phyloP scores from a whole-genome alignment of 2,329 filamentous ascomycete genomes.

The Magnaporthiopsis poae region DNA sequence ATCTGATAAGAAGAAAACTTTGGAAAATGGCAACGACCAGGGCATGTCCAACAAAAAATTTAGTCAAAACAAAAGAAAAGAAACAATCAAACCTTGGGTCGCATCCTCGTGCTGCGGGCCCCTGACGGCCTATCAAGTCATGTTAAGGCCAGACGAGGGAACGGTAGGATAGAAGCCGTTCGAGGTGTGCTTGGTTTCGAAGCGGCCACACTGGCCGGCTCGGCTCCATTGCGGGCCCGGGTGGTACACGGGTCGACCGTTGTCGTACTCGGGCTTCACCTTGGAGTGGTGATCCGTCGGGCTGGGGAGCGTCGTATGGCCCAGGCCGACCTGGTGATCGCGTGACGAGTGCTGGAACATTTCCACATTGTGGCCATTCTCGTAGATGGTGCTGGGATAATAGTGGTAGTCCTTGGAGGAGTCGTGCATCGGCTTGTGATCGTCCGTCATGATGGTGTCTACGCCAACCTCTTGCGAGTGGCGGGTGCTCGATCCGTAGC shows the following conservation, averaged over 20 bases:
- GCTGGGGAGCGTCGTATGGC: slow-evolving; percentile 9
- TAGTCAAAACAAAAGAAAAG: background rate
- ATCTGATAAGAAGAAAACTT: background rate
- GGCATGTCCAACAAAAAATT: background rate
- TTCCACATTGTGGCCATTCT: slow-evolving; percentile 35
- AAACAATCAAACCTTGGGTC: background rate
- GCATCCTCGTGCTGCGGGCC: background rate
- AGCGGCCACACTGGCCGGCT: slow-evolving; percentile 33
- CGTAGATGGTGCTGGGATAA: slow-evolving; percentile 42
- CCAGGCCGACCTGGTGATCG: slow-evolving; percentile 20
- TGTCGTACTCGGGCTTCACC: slow-evolving; percentile 41
- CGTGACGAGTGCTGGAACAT: slow-evolving; percentile 33
- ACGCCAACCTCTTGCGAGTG: slow-evolving; percentile 40
- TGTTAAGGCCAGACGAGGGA: slow-evolving; percentile 35
- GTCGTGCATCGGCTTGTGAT: slow-evolving; percentile 39
- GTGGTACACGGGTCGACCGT: slow-evolving; percentile 36
- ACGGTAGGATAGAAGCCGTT: slow-evolving; percentile 44
- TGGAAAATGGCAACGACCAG: background rate
- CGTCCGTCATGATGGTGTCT: slow-evolving; percentile 42
- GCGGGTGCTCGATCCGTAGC: slow-evolving; percentile 30
- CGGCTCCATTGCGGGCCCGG: slow-evolving; percentile 29
- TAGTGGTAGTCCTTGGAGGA: slow-evolving; percentile 45
- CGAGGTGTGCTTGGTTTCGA: slow-evolving; percentile 43
- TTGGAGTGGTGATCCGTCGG: slow-evolving; percentile 23
- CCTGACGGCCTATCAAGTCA: slow-evolving; percentile 20